These are phyloP conservation scores for Backusella tarrabulga DNA, from an alignment of 192 early-diverging fungal species.

Conservation along the genomic window DNA sequence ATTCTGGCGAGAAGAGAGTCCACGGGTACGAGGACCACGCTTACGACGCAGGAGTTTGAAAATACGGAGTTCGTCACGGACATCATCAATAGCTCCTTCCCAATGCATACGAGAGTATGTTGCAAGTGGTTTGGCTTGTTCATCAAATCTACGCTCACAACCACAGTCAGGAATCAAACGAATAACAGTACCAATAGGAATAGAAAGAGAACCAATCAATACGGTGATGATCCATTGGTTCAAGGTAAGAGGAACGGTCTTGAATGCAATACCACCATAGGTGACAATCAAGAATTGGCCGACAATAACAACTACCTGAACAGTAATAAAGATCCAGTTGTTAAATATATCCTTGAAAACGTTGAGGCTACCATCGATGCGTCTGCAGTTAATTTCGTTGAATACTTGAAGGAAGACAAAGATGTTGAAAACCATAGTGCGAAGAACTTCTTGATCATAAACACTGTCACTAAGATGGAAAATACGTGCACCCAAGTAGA, in stretches of 20 bases:
- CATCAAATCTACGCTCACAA: constrained; percentile 35
- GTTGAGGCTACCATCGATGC: constrained; percentile 78
- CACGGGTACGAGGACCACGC: background rate
- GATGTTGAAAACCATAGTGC: constrained; percentile 87
- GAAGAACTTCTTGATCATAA: constrained; percentile 45
- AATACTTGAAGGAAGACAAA: constrained; percentile 95
- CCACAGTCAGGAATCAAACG: constrained; percentile 75
- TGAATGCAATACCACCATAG: constrained; percentile 90
- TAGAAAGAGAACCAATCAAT: constrained; percentile 72
- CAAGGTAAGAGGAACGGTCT: constrained; percentile 63
- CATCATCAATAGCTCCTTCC: constrained; percentile 40
- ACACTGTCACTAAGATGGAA: constrained; percentile 52
- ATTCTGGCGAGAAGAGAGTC: background rate
- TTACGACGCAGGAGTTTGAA: constrained; percentile 22
- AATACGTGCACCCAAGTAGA: constrained; percentile 52
- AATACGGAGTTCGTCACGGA: constrained; percentile 28
- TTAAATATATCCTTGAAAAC: constrained; percentile 83
- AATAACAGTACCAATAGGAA: constrained; percentile 80
- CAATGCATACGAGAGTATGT: constrained; percentile 36
- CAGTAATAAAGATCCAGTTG: constrained; percentile 79
- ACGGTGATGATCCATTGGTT: constrained; percentile 82
- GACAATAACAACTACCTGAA: constrained; percentile 70
- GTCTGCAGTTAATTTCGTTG: constrained; percentile 91
- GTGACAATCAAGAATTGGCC: constrained; percentile 84
- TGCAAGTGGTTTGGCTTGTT: constrained; percentile 35